A percentile compares a stretch with the other conserved stretches of the same genome.
These are phyloP conservation scores for Diaporthe ilicicola DNA, from an alignment of 2,329 filamentous ascomycete genomes.

Conservation along the genomic window DNA sequence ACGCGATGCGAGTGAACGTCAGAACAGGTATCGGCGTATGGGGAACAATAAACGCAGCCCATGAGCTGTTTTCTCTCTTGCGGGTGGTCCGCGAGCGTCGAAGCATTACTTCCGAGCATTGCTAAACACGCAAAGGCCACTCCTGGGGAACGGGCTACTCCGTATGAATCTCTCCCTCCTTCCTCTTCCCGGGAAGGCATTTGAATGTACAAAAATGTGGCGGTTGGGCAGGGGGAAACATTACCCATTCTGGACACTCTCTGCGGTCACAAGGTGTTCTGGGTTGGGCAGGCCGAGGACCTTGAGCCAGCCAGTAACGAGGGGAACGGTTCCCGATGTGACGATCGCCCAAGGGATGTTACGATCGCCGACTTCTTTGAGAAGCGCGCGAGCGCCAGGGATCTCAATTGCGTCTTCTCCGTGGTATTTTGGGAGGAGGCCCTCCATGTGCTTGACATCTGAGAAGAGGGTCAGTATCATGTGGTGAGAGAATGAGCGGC, in stretches of 20 bases:
- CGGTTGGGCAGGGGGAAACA: not conserved
- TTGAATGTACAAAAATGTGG: not conserved
- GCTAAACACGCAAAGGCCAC: too few species aligned
- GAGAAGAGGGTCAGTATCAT: constrained; percentile 29
- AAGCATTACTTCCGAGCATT: too few species aligned
- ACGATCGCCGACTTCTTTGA: constrained; percentile 70
- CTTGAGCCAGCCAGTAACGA: constrained; percentile 77
- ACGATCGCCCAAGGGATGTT: constrained; percentile 86
- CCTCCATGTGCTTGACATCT: constrained; percentile 86
- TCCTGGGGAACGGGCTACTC: too few species aligned
- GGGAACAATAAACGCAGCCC: too few species aligned
- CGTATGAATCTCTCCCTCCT: too few species aligned
- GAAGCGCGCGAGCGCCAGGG: constrained; percentile 78
- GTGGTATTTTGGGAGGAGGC: constrained; percentile 77
- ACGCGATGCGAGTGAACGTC: not conserved
- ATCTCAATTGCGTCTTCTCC: constrained; percentile 85
- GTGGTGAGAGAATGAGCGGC: not conserved
- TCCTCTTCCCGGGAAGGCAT: not conserved
- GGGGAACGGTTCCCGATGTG: constrained; percentile 73
- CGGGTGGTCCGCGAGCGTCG: too few species aligned
- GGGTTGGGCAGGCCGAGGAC: constrained; percentile 72
- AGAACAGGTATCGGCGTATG: too few species aligned
- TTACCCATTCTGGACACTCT: constrained; percentile 71
- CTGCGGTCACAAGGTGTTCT: constrained; percentile 74
- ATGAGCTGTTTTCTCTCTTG: too few species aligned